Evolutionary conservation across 2,329 filamentous ascomycete species (phyloP).

Genomic region (Aspergillus hiratsukae): DNA sequence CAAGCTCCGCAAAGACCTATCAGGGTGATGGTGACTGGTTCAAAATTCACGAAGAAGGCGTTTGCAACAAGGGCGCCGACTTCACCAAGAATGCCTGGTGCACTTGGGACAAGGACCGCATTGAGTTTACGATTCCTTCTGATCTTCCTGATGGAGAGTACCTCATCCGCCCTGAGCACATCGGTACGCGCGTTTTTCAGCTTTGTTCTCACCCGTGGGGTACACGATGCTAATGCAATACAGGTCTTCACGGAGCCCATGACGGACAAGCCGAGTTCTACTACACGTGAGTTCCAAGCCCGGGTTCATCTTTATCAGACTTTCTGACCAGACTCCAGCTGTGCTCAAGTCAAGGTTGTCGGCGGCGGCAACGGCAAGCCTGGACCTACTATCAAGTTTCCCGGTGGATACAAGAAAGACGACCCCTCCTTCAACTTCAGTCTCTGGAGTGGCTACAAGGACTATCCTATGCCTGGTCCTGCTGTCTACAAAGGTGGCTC

Average conservation of each 20-base stretch:
- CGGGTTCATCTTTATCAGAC: neutral
- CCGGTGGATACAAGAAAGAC: slow-evolving; percentile 11
- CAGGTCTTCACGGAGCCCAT: neutral
- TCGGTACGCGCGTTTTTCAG: slow-evolving; percentile 38
- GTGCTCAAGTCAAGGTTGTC: slow-evolving; percentile 40
- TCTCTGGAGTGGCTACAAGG: slow-evolving; percentile 13
- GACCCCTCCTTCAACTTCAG: slow-evolving; percentile 17
- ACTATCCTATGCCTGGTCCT: slow-evolving; percentile 18
- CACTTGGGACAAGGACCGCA: neutral
- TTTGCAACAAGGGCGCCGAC: slow-evolving; percentile 7
- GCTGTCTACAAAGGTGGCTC: slow-evolving; percentile 8
- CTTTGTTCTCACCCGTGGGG: neutral
- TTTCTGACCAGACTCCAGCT: slow-evolving; percentile 13
- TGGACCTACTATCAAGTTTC: slow-evolving; percentile 10
- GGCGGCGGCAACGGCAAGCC: slow-evolving; percentile 35
- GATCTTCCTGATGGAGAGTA: slow-evolving; percentile 45
- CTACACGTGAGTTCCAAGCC: neutral
- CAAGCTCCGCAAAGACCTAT: slow-evolving; percentile 7
- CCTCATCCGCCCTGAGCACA: slow-evolving; percentile 46
- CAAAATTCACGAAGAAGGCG: slow-evolving; percentile 11
- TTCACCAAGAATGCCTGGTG: slow-evolving; percentile 8
- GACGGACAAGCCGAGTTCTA: neutral
- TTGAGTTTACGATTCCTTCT: slow-evolving; percentile 36
- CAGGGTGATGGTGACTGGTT: slow-evolving; percentile 18
- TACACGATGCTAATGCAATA: neutral